Evolutionary conservation across 1,284 basidiomycete species (phyloP).

Genomic region (Ganoderma boninense): DNA sequence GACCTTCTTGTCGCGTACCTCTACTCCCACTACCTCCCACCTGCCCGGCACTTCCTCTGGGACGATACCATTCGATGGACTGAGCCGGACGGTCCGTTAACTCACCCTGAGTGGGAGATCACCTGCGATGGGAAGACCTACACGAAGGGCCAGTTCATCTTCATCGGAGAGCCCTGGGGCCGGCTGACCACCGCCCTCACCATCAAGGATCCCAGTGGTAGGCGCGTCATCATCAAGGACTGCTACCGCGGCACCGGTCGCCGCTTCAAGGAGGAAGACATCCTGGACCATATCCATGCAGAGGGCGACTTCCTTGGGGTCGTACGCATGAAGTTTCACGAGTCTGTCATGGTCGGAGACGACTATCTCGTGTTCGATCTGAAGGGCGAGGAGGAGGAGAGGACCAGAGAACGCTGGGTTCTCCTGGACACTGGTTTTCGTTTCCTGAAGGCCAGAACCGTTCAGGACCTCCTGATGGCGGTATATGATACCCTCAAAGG

Average conservation of each 20-base stretch:
- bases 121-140: not conserved
- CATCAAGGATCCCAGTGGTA: not conserved
- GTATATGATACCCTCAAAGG: too few species aligned
- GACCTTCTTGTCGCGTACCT: constrained; percentile 7
- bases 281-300: not conserved
- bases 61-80: not conserved
- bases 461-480: not conserved
- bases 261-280: not conserved
- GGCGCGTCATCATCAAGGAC: constrained; percentile 8
- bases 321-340: not conserved
- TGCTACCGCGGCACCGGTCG: not conserved
- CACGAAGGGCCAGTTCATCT: not conserved
- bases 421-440: not conserved
- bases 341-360: not conserved
- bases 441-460: not conserved
- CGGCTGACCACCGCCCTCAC: not conserved
- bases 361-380: too few species aligned
- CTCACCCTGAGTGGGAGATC: not conserved
- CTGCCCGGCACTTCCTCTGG: not conserved
- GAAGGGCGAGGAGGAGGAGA: too few species aligned
- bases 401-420: not conserved
- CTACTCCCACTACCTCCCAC: constrained; percentile 15
- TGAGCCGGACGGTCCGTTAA: not conserved
- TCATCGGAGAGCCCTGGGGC: not conserved
- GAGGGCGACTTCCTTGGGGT: constrained; percentile 2